These are phyloP conservation scores for Sechiopsis laciniata DNA, from an alignment of 306 rosid species.

Conservation along the genomic window DNA sequence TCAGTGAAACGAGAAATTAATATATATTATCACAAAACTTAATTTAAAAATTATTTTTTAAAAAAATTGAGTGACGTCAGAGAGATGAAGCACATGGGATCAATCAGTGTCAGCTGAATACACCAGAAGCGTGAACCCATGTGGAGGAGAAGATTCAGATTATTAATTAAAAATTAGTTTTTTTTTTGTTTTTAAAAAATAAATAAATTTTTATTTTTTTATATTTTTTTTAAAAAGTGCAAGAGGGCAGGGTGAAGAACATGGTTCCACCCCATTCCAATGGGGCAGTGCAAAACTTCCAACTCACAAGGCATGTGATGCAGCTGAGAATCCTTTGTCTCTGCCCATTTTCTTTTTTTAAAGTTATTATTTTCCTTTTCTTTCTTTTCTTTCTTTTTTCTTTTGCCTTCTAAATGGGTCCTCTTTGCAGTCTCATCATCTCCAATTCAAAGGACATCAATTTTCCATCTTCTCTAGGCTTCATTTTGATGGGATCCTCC, in stretches of 20 bases:
- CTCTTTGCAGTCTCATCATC: conserved; percentile 39
- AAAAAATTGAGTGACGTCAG: conserved; percentile 29
- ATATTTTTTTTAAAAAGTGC: too few species aligned
- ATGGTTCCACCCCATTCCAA: conserved; percentile 61
- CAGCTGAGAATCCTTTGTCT: conserved; percentile 40
- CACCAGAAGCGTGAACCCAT: conserved; percentile 44
- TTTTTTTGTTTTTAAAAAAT: neutral
- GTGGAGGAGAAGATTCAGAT: conserved; percentile 54
- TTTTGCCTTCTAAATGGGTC: conserved; percentile 23
- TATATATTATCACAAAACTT: conserved; percentile 3
- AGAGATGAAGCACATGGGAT: conserved; percentile 60
- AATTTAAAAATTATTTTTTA: too few species aligned
- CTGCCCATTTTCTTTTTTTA: conserved; percentile 32
- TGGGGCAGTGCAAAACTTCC: conserved; percentile 42
- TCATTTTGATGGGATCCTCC: conserved; percentile 10
- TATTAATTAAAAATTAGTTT: conserved; percentile 11
- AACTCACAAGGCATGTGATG: conserved; percentile 58
- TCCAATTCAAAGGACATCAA: neutral
- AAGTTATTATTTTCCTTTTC: conserved; percentile 18
- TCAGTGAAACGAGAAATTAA: conserved; percentile 26
- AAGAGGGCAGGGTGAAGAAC: conserved; percentile 27
- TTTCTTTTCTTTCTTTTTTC: neutral
- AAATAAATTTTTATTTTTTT: too few species aligned
- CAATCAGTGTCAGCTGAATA: conserved; percentile 37
- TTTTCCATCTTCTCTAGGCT: conserved; percentile 13